phyloP scores from a whole-genome alignment of 495 filamentous ascomycete species.

The Neurospora sp. region DNA sequence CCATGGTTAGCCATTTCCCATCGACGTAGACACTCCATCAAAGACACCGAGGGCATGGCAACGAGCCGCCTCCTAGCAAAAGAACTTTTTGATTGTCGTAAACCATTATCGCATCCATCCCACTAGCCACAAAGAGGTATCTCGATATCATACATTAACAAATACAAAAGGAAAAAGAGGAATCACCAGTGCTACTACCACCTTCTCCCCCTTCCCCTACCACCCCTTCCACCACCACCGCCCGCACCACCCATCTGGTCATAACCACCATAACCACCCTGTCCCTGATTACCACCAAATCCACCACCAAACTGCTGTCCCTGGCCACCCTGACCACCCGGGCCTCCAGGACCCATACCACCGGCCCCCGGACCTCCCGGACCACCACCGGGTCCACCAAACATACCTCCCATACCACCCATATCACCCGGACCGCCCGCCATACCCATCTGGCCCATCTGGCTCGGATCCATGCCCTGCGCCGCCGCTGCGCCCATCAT shows the following conservation, averaged over 20 bases:
- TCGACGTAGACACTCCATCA: background rate
- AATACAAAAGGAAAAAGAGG: background rate
- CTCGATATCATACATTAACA: background rate
- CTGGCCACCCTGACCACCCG: slow-evolving; percentile 37
- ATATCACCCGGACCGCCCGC: slow-evolving; percentile 6
- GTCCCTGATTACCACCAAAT: slow-evolving; percentile 40
- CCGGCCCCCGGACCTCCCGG: slow-evolving; percentile 39
- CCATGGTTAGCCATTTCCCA: too few species aligned
- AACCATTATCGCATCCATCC: background rate
- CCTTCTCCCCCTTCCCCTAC: slow-evolving; percentile 33
- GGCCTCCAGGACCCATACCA: slow-evolving; percentile 26
- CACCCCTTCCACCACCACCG: slow-evolving; percentile 29
- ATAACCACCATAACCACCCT: slow-evolving; percentile 42
- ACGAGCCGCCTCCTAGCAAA: background rate
- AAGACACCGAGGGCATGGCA: background rate
- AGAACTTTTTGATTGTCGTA: background rate
- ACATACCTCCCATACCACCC: slow-evolving; percentile 38
- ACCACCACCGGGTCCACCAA: slow-evolving; percentile 26
- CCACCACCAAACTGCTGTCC: slow-evolving; percentile 34
- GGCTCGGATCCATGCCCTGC: slow-evolving; percentile 63
- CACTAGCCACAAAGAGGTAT: background rate
- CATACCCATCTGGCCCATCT: slow-evolving; percentile 52
- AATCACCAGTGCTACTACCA: slow-evolving; percentile 10
- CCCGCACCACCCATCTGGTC: slow-evolving; percentile 43
- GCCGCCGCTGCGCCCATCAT: slow-evolving; percentile 53